Conservation (phyloP, 441 rosid genomes). For the Capsella rubella region DNA sequence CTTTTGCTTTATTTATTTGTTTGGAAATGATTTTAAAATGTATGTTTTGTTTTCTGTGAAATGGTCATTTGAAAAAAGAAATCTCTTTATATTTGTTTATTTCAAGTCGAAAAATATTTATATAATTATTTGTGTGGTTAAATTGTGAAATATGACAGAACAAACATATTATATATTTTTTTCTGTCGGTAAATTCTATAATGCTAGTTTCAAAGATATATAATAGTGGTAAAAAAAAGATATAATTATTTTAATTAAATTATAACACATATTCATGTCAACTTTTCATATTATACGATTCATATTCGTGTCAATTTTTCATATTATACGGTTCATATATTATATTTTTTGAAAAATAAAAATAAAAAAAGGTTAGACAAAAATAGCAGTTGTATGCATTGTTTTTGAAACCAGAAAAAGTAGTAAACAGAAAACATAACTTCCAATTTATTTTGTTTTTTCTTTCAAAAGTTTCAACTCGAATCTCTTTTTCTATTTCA, state of each 20-base stretch:
- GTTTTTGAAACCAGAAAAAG: too few relatives aligned
- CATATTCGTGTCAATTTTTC: too few relatives aligned
- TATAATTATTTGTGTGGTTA: background rate
- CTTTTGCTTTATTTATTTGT: constrained; percentile 10
- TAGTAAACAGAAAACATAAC: background rate
- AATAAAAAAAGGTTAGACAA: too few relatives aligned
- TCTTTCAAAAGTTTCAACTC: background rate
- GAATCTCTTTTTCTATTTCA: background rate
- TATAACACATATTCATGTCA: too few relatives aligned
- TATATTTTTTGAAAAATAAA: too few relatives aligned
- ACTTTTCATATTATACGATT: too few relatives aligned
- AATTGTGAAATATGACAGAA: background rate
- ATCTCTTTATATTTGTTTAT: background rate
- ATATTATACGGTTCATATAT: too few relatives aligned
- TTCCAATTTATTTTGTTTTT: background rate
- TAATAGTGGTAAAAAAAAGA: too few relatives aligned
- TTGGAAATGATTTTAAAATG: constrained; percentile 10
- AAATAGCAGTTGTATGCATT: too few relatives aligned
- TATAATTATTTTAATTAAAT: too few relatives aligned
- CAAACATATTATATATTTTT: background rate
- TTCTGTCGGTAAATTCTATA: background rate
- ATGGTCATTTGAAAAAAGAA: background rate
- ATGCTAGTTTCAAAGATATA: background rate
- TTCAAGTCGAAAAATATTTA: background rate
- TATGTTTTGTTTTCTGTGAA: background rate